A percentile compares a stretch with the other conserved stretches of the same genome.
These are phyloP conservation scores for Debaryomyces sp. DNA, from an alignment of 1,139 yeast species.

Conservation along the genomic window DNA sequence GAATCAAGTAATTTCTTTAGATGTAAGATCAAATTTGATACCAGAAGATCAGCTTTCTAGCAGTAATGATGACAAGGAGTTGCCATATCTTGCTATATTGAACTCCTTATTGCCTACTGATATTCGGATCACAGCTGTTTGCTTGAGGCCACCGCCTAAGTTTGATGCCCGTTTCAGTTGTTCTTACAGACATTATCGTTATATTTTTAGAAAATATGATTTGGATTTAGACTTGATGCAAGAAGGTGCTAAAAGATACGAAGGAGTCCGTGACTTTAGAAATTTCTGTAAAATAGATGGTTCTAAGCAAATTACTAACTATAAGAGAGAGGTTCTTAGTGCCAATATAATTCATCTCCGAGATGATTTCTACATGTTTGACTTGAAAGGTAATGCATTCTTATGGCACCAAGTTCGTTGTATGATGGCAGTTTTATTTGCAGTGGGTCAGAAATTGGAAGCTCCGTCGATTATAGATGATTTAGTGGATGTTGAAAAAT, in stretches of 20 bases:
- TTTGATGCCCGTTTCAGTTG: constrained; percentile 97
- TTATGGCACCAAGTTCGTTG: constrained; percentile 98
- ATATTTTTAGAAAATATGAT: constrained; percentile 59
- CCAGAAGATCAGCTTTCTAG: constrained; percentile 59
- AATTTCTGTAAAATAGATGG: constrained; percentile 96
- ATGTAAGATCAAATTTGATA: constrained; percentile 68
- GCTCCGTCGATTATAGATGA: constrained; percentile 55
- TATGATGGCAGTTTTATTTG: constrained; percentile 82
- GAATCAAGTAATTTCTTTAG: constrained; percentile 87
- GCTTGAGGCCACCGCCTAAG: constrained; percentile 76
- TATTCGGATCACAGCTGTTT: constrained; percentile 78
- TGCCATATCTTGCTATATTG: constrained; percentile 74
- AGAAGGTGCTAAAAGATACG: constrained; percentile 63
- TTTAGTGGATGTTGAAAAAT: constrained; percentile 58
- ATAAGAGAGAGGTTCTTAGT: constrained; percentile 55
- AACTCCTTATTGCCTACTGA: constrained; percentile 81
- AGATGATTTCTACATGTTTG: constrained; percentile 64
- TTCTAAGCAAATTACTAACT: constrained; percentile 85
- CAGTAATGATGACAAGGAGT: constrained; percentile 61
- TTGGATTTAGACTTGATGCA: constrained; percentile 70
- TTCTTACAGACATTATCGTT: constrained; percentile 77
- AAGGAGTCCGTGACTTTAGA: constrained; percentile 87
- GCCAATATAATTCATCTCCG: constrained; percentile 51
- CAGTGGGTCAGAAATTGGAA: constrained; percentile 82
- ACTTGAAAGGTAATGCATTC: constrained; percentile 86